Conservation (phyloP, 208 protist genomes). For the Trypanosoma caninum region DNA sequence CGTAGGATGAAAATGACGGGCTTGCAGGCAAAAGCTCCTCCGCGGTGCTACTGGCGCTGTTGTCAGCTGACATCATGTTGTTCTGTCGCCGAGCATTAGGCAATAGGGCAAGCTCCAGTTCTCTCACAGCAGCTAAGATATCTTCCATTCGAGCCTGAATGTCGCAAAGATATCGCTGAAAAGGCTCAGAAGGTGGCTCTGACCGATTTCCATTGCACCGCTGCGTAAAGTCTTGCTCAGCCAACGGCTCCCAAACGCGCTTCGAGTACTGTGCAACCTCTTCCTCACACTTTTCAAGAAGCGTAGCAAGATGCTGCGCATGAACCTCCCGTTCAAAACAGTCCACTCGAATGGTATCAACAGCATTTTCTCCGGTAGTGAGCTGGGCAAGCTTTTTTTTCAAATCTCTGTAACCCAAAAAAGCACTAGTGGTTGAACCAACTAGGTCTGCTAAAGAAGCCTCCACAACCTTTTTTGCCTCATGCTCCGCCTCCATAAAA, state of each 20-base stretch:
- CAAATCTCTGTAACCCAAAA: constrained; percentile 29
- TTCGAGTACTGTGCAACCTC: constrained; percentile 52
- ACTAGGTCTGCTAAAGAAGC: constrained; percentile 51
- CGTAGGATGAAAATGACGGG: constrained; percentile 3
- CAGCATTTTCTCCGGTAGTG: constrained; percentile 34
- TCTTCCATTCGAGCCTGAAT: constrained; percentile 36
- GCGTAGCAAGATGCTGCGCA: constrained; percentile 33
- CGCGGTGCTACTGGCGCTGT: constrained; percentile 3
- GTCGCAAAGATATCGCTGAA: constrained; percentile 19
- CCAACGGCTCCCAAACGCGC: constrained; percentile 60
- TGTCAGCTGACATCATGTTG: constrained; percentile 2
- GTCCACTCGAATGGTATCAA: constrained; percentile 52
- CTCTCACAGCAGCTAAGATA: constrained; percentile 29
- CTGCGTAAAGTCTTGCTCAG: constrained; percentile 37
- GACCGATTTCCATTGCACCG: constrained; percentile 17
- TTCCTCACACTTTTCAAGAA: constrained; percentile 55
- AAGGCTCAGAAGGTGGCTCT: constrained; percentile 16
- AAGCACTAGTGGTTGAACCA: not conserved
- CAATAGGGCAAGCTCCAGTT: constrained; percentile 52
- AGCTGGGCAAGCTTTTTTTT: constrained; percentile 23
- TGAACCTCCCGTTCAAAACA: constrained; percentile 64
- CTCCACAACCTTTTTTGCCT: constrained; percentile 47
- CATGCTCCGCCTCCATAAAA: constrained; percentile 70
- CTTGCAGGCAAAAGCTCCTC: constrained; percentile 1
- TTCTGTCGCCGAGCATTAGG: constrained; percentile 25